A percentile compares a stretch with the other conserved stretches of the same genome.
These are phyloP conservation scores for Ophiocordyceps camponoti-leonardi DNA, from an alignment of 2,329 filamentous ascomycete species.

Conservation along the genomic window DNA sequence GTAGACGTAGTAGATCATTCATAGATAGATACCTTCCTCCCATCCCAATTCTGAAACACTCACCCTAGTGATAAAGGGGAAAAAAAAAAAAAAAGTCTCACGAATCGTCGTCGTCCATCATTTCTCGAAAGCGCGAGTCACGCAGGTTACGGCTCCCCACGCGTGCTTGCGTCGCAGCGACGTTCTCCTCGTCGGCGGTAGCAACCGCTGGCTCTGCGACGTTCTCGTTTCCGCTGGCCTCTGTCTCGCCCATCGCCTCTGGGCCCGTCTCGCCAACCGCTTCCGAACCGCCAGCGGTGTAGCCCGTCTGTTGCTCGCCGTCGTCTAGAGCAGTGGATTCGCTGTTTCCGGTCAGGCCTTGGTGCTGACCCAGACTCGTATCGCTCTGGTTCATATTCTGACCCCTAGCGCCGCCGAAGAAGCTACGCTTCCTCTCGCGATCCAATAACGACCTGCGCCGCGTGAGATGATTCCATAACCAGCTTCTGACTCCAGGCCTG, in stretches of 20 bases:
- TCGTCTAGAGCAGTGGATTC: not conserved
- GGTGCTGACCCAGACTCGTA: slow-evolving; percentile 21
- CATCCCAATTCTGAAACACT: not conserved
- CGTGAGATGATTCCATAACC: slow-evolving; percentile 37
- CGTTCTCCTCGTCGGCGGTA: not conserved
- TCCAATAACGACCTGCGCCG: slow-evolving; percentile 22
- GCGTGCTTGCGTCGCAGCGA: slow-evolving; percentile 9
- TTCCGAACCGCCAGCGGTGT: slow-evolving; percentile 2
- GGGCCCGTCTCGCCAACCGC: slow-evolving; percentile 13
- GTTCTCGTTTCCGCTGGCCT: slow-evolving; percentile 7
- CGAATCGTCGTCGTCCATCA: slow-evolving; percentile 17
- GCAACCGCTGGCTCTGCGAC: not conserved
- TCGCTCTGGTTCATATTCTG: slow-evolving; percentile 26
- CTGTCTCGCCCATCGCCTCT: slow-evolving; percentile 14
- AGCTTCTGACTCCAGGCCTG: slow-evolving; percentile 26
- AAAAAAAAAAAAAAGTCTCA: not conserved
- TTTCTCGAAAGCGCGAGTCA: slow-evolving; percentile 42
- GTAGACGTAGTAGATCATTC: no score
- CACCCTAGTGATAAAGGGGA: not conserved
- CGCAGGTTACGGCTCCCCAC: slow-evolving; percentile 33
- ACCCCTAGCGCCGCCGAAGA: slow-evolving; percentile 31
- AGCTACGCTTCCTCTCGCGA: slow-evolving; percentile 19
- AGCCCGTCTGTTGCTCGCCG: not conserved
- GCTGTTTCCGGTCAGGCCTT: not conserved
- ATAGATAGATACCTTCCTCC: not conserved